A percentile compares a stretch with the other conserved stretches of the same genome.
phyloP scores from a whole-genome alignment of 2,329 filamentous ascomycete genomes.

The Penicillium sclerotiorum region DNA sequence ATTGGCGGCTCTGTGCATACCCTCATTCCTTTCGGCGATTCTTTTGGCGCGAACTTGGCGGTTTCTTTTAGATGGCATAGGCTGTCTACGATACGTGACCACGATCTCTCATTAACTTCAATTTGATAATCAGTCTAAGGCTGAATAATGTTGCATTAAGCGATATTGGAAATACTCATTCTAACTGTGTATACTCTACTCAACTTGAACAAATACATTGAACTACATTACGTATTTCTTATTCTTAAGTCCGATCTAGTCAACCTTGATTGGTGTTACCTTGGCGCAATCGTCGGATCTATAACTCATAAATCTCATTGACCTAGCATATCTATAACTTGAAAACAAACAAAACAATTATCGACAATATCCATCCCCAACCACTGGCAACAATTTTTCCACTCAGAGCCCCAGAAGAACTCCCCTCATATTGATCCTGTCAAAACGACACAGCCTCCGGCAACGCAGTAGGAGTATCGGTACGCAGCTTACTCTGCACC shows the following conservation, averaged over 20 bases:
- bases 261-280: too few species aligned
- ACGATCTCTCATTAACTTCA: slow-evolving; percentile 9
- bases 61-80: not conserved
- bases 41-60: slow-evolving; percentile 8
- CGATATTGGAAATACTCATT: slow-evolving; percentile 1
- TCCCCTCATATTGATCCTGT: not conserved
- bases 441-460: not conserved
- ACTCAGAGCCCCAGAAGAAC: not conserved
- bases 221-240: too few species aligned
- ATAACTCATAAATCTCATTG: too few species aligned
- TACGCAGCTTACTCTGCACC: slow-evolving; percentile 9
- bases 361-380: too few species aligned
- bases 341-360: not conserved
- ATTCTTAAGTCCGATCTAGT: too few species aligned
- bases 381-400: not conserved
- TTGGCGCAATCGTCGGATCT: too few species aligned
- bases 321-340: not conserved
- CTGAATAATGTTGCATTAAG: slow-evolving; percentile 6
- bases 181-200: not conserved
- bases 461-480: slow-evolving; percentile 1
- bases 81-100: slow-evolving; percentile 13
- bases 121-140: not conserved
- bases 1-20: slow-evolving; percentile 1
- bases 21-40: slow-evolving; percentile 3
- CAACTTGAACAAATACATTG: not conserved